Percentiles rank a stretch among this genome's conserved stretches.
Conservation (phyloP, 2,329 filamentous ascomycete genomes). For the Aspergillus glaucus region DNA sequence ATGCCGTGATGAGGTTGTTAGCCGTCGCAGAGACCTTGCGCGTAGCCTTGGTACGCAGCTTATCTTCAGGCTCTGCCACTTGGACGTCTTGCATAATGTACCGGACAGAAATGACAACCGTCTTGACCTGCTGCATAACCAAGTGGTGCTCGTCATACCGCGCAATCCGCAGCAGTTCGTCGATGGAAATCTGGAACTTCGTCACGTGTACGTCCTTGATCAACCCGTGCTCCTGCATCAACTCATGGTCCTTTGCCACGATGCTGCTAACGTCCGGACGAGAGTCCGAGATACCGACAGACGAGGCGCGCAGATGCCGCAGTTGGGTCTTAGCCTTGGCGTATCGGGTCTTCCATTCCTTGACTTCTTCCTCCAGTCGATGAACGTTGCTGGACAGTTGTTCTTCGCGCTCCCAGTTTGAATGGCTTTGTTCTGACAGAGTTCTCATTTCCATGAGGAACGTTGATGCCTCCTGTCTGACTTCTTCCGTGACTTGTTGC, state of each 20-base stretch:
- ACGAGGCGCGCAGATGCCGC: slow-evolving; percentile 71
- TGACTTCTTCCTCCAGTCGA: slow-evolving; percentile 72
- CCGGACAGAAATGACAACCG: slow-evolving; percentile 73
- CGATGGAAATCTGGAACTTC: slow-evolving; percentile 88
- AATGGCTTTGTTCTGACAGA: slow-evolving; percentile 72
- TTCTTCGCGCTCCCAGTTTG: slow-evolving; percentile 75
- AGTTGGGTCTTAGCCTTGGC: slow-evolving; percentile 82
- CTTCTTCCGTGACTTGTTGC: slow-evolving; percentile 76
- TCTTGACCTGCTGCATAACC: slow-evolving; percentile 80
- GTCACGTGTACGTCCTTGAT: slow-evolving; percentile 91
- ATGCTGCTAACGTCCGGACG: slow-evolving; percentile 33
- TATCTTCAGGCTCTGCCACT: slow-evolving; percentile 53
- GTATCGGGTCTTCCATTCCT: slow-evolving; percentile 86
- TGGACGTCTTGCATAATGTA: slow-evolving; percentile 76
- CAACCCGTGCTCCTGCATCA: slow-evolving; percentile 65
- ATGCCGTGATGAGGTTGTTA: slow-evolving; percentile 90
- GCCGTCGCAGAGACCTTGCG: slow-evolving; percentile 82
- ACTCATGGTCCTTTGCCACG: slow-evolving; percentile 63
- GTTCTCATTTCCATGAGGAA: slow-evolving; percentile 86
- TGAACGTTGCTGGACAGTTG: slow-evolving; percentile 69
- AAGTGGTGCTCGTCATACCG: slow-evolving; percentile 66
- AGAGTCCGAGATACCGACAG: slow-evolving; percentile 59
- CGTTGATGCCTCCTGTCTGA: slow-evolving; percentile 72
- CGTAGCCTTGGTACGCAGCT: slow-evolving; percentile 65
- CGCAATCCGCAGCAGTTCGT: slow-evolving; percentile 76